A percentile compares a stretch with the other conserved stretches of the same genome.
phyloP scores from a whole-genome alignment of 108 stramenopile genomes.

The Schizochytrium sp. region DNA sequence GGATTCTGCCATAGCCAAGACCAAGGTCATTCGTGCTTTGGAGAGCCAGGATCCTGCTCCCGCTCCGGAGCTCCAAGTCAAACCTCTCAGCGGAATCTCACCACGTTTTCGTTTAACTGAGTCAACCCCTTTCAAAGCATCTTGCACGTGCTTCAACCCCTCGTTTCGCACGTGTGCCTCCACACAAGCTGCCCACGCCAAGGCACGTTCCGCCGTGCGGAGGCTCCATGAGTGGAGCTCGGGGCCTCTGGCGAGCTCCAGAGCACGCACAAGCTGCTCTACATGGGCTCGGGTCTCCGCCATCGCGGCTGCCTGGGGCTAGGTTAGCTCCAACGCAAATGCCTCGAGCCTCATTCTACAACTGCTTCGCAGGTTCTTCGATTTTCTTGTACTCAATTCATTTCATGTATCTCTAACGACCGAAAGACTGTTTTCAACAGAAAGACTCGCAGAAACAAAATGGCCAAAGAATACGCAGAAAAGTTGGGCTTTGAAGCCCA shows the following conservation, averaged over 20 bases:
- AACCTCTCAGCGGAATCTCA: not conserved
- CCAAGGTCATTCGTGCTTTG: not conserved
- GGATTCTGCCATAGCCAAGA: conserved; percentile 14
- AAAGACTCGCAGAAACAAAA: no score
- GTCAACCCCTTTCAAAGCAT: not conserved
- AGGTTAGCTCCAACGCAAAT: no score
- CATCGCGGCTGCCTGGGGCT: not conserved
- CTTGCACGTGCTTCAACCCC: not conserved
- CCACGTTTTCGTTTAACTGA: conserved; percentile 4
- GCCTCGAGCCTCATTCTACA: no score
- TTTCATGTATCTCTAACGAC: no score
- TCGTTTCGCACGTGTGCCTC: conserved; percentile 5
- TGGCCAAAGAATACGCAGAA: no score
- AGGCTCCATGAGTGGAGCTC: not conserved
- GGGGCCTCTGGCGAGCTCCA: not conserved
- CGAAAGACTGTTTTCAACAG: no score
- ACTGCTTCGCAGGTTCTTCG: no score
- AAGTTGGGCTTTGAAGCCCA: no score
- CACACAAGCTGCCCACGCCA: conserved; percentile 24
- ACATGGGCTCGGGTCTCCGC: not conserved
- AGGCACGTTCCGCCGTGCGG: conserved; percentile 26
- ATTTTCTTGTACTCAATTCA: no score
- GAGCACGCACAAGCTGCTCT: not conserved
- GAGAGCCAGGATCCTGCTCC: not conserved
- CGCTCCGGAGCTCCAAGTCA: not conserved